Base-by-base conservation (phyloP, 2,329 filamentous ascomycete species). In the Gyromitra esculenta region DNA sequence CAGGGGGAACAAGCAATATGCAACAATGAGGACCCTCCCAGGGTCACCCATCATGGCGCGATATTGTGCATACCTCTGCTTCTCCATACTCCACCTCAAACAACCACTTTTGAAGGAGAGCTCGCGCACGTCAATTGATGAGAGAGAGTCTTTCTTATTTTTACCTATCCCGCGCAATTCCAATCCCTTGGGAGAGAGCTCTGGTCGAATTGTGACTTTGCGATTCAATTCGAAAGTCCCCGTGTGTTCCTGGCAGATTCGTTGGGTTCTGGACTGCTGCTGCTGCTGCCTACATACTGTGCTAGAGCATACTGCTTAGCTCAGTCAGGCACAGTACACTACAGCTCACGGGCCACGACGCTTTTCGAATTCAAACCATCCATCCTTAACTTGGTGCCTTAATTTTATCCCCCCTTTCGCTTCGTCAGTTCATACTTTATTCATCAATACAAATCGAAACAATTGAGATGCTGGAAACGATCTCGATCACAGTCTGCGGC, bases 401-500 rank as follows among this genome's bases (percentile, higher is more conserved):
- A 48, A 70, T 56, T 39, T 56, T 43, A 60, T 41, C 50, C 25
- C n/a, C 18, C 50, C 72, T 70, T 70, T 59, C 71, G 15, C 31
- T 37, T 50, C 48, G 25, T 18, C 43, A 62, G 31, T 63, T 39
- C 45, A 69, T 35, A 62, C 18, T 63, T 39, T 37, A 69, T 37
- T 52, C 41, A 60, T 13, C 43, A 21, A 48, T 35, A 57, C 50
- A 63, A 37, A 67, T 50, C 31, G n/a, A 37, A 37, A 31, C 57
- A 25, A 54, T 68, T 50, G 64, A 74, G 54, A 75, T 48, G 75
- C 65, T 79, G 50, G 77, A 79, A 57, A 79, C 72, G 48, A 79
- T 80, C 62, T 80, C 79, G 35, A 93, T 95, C 82, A 95, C 92
- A 73, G 92, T 96, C 83, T 95, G 92, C 85, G 92, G 92, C 82